phyloP scores from a whole-genome alignment of 1,284 basidiomycete genomes.

The Boletus austroedulis region DNA sequence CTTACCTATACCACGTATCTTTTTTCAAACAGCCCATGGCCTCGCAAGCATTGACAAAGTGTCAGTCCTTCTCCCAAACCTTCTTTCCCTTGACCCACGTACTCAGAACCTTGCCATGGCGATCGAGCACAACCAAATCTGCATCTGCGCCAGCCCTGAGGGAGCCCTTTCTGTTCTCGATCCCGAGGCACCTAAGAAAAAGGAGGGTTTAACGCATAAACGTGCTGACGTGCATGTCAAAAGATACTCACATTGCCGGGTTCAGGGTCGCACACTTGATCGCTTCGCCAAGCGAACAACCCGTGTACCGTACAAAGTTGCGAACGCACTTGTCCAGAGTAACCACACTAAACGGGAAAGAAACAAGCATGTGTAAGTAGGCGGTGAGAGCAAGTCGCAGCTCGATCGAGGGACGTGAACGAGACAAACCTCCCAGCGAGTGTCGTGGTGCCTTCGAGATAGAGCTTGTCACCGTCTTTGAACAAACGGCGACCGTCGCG shows the following conservation, averaged over 20 bases:
- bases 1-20: no score
- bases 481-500: slow-evolving; percentile 74
- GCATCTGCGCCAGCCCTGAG: slow-evolving; percentile 79
- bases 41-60: no score
- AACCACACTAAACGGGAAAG: slow-evolving; percentile 53
- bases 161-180: slow-evolving; percentile 77
- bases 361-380: not conserved
- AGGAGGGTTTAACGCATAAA: not conserved
- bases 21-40: no score
- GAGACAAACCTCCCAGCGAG: slow-evolving; percentile 70
- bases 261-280: slow-evolving; percentile 83
- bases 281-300: slow-evolving; percentile 77
- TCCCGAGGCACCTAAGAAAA: slow-evolving; percentile 62
- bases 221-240: slow-evolving; percentile 15
- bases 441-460: slow-evolving; percentile 81
- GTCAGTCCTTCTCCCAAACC: slow-evolving; percentile 51
- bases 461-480: slow-evolving; percentile 79
- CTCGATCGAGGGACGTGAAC: not conserved
- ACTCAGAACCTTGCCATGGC: slow-evolving; percentile 62
- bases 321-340: slow-evolving; percentile 80
- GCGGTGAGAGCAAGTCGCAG: not conserved
- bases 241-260: slow-evolving; percentile 58
- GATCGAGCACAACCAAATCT: slow-evolving; percentile 75
- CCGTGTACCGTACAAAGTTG: slow-evolving; percentile 81
- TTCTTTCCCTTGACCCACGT: slow-evolving; percentile 82